Evolutionary conservation across 1,139 yeast species (phyloP).

Genomic region (Hyphopichia buzzinii): DNA sequence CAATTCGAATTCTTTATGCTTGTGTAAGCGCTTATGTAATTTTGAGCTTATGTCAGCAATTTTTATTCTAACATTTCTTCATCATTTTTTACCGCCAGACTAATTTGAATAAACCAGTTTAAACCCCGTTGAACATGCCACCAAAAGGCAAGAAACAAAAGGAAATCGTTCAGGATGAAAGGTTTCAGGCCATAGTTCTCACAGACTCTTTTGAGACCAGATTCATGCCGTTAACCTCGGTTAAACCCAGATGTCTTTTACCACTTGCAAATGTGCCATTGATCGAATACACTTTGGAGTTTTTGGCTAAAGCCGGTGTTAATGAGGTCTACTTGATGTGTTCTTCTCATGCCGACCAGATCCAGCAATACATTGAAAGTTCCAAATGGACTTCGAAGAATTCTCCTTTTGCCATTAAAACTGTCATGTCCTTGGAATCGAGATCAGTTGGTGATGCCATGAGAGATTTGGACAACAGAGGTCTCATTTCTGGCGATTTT

Average conservation of each 20-base stretch:
- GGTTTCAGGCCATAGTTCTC: slow-evolving; percentile 89
- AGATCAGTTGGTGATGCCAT: slow-evolving; percentile 95
- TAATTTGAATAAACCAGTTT: too few relatives aligned
- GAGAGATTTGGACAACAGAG: slow-evolving; percentile 91
- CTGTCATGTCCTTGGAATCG: slow-evolving; percentile 83
- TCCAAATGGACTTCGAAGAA: slow-evolving; percentile 76
- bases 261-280: slow-evolving; percentile 93
- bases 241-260: slow-evolving; percentile 81
- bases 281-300: slow-evolving; percentile 91
- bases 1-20: too few relatives aligned
- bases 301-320: slow-evolving; percentile 86
- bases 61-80: too few relatives aligned
- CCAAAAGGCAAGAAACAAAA: slow-evolving; percentile 52
- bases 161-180: slow-evolving; percentile 63
- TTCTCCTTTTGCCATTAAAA: slow-evolving; percentile 76
- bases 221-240: slow-evolving; percentile 87
- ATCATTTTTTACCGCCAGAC: too few relatives aligned
- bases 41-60: too few relatives aligned
- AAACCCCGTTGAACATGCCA: slow-evolving; percentile 31
- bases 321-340: slow-evolving; percentile 88
- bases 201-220: slow-evolving; percentile 91
- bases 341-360: slow-evolving; percentile 85
- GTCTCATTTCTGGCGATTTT: slow-evolving; percentile 85
- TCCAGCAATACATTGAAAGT: slow-evolving; percentile 75
- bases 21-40: too few relatives aligned